phyloP scores from a whole-genome alignment of 169 alveolate genomes.

The Besnoitia besnoiti region DNA sequence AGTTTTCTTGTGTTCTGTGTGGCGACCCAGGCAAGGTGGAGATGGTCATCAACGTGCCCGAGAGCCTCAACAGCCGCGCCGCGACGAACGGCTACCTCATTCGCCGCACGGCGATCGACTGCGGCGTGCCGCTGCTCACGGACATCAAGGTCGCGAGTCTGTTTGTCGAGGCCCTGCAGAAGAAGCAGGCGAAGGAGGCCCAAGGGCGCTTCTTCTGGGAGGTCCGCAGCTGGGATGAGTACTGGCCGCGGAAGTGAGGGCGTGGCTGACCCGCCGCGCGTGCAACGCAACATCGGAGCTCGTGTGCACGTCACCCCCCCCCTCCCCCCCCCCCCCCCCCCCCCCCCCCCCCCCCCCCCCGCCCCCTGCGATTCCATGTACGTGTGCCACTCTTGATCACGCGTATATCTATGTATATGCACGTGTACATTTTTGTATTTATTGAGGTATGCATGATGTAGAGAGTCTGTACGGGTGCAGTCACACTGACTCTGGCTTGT shows the following conservation, averaged over 20 bases:
- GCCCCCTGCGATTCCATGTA: too few species aligned
- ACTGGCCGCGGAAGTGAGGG: conserved; percentile 25
- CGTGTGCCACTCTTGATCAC: too few species aligned
- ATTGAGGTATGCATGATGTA: too few species aligned
- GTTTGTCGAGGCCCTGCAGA: conserved; percentile 66
- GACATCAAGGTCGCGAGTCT: conserved; percentile 63
- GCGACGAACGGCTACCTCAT: conserved; percentile 66
- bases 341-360: too few species aligned
- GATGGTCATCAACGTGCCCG: conserved; percentile 72
- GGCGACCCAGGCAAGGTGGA: conserved; percentile 54
- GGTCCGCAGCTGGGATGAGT: conserved; percentile 64
- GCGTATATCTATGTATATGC: too few species aligned
- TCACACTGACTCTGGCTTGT: too few species aligned
- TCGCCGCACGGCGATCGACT: conserved; percentile 69
- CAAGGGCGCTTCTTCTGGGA: conserved; percentile 68
- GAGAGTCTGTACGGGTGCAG: too few species aligned
- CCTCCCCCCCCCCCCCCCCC: too few species aligned
- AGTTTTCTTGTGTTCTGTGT: background rate
- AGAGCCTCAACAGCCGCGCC: conserved; percentile 52
- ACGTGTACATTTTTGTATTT: too few species aligned
- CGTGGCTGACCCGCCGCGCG: too few species aligned
- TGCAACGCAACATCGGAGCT: too few species aligned
- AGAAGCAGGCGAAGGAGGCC: conserved; percentile 68
- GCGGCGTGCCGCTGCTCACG: conserved; percentile 62
- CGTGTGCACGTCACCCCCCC: too few species aligned